Evolutionary conservation across 305 asterid genomes (phyloP), one percentile per base, ranked within the genome.

Genomic region (Fraxinus sp.): DNA sequence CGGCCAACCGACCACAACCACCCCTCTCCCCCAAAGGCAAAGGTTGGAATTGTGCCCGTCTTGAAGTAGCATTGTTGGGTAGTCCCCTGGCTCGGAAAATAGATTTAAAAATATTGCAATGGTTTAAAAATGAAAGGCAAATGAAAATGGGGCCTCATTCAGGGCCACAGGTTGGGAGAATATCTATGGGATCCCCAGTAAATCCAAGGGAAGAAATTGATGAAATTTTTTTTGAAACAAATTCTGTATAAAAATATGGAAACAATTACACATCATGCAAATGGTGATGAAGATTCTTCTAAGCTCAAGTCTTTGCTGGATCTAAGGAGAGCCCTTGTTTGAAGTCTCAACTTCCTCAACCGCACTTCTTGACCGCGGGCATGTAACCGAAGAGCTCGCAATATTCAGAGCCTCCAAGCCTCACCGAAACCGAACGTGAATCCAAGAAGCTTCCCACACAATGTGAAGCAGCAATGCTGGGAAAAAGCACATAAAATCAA

Each of bases 391-490:
- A n/a, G 97, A 92, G 70, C 85, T 90, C 43, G 80, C 92, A 71
- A 74, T 62, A 46, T 82, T 90, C 73, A 90, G 20, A 74, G 68
- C 77, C 88, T 87, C 26, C 85, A 81, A 85, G 86, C 86, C 81
- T 86, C 92, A 55, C 86, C 92, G 57, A 86, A 88, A 20, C 73
- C 73, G 2, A 87, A 88, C 71, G 75, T 93, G 74, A 90, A 93
- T 64, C 99, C 98, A 52, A 89, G 99, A 85, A 96, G 93, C 89
- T 96, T 94, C 59, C 97, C 98, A 0, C 85, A 91, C 87, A 88
- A 84, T 74, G 97, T 94, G 87, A 94, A 93, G 91, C 98, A 92
- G 86, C 95, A 96, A 33, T 96, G 99, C 81, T 94, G 99, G 98
- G 97, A 87, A 2, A 96, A 94, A 86, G 97, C 99, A 0, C 98